Conservation (phyloP, 1,284 basidiomycete species). For the Butyriboletus pseudospeciosus region DNA sequence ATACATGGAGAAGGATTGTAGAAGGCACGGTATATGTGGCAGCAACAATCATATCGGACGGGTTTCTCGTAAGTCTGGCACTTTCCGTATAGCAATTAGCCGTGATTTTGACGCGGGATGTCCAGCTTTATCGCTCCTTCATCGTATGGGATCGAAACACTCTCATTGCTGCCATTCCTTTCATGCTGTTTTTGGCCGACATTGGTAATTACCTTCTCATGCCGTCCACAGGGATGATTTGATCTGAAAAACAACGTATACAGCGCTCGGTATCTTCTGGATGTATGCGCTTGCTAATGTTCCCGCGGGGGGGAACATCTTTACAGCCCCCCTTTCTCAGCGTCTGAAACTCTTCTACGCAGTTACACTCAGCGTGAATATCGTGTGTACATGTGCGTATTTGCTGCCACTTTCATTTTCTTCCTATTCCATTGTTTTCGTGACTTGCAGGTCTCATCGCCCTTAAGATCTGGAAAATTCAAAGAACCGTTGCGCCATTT, state of each 20-base stretch:
- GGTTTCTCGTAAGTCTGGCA: slow-evolving; percentile 14
- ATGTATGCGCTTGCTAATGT: slow-evolving; percentile 15
- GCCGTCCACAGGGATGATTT: neutral
- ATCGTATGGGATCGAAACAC: slow-evolving; percentile 22
- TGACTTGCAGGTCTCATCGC: slow-evolving; percentile 13
- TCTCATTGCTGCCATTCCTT: slow-evolving; percentile 4
- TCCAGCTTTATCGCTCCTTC: slow-evolving; percentile 25
- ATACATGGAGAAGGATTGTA: slow-evolving; percentile 7
- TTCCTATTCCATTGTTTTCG: neutral
- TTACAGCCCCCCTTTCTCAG: neutral
- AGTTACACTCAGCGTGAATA: slow-evolving; percentile 17
- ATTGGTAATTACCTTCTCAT: slow-evolving; percentile 8
- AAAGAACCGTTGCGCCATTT: slow-evolving; percentile 6
- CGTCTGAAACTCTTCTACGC: slow-evolving; percentile 14
- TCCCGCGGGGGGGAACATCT: slow-evolving; percentile 3
- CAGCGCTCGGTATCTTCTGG: slow-evolving; percentile 16
- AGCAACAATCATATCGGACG: slow-evolving; percentile 19
- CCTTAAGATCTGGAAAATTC: slow-evolving; percentile 16
- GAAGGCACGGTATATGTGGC: slow-evolving; percentile 15
- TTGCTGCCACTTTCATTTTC: neutral
- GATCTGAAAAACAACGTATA: neutral
- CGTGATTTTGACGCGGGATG: neutral
- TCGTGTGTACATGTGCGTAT: slow-evolving; percentile 17
- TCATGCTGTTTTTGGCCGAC: slow-evolving; percentile 20
- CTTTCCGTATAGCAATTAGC: neutral